Conservation (phyloP, 768 basidiomycete genomes). For the Tricholoma bakamatsutake region DNA sequence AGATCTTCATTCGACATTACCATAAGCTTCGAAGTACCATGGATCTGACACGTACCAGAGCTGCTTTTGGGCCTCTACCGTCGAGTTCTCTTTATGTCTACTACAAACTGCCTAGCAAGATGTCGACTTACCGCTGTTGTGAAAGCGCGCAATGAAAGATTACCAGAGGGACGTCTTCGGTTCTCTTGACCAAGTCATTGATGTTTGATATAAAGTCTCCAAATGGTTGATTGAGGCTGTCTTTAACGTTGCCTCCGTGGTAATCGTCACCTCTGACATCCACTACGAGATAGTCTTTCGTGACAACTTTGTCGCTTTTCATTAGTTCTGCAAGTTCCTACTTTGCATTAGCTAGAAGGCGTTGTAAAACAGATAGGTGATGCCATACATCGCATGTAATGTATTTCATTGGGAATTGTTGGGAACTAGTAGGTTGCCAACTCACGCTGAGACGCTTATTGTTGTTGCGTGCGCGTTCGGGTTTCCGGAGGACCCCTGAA, state of each 20-base stretch:
- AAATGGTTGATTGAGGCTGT: constrained; percentile 59
- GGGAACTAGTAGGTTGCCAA: too few species aligned
- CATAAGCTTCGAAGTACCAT: constrained; percentile 2
- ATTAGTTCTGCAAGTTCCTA: constrained; percentile 70
- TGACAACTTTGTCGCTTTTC: constrained; percentile 53
- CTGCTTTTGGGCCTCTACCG: constrained; percentile 71
- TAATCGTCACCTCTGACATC: constrained; percentile 86
- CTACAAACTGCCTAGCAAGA: neutral
- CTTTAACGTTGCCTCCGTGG: constrained; percentile 72
- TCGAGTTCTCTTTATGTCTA: constrained; percentile 4
- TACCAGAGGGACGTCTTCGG: constrained; percentile 55
- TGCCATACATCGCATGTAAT: constrained; percentile 16
- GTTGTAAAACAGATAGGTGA: neutral
- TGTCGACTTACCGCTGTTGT: constrained; percentile 58
- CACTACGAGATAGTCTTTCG: constrained; percentile 68
- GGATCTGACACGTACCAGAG: constrained; percentile 42
- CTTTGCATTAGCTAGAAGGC: neutral
- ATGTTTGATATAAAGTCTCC: constrained; percentile 43
- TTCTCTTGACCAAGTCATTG: constrained; percentile 50
- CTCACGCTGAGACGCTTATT: too few species aligned
- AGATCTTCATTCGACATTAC: constrained; percentile 39
- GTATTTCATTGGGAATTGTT: constrained; percentile 15
- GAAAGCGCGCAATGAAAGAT: constrained; percentile 79
- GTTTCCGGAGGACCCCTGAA: too few species aligned
- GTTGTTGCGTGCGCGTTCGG: too few species aligned